Conservation (phyloP, 1,284 basidiomycete genomes). For the Exobasidium cylindrosporum region DNA sequence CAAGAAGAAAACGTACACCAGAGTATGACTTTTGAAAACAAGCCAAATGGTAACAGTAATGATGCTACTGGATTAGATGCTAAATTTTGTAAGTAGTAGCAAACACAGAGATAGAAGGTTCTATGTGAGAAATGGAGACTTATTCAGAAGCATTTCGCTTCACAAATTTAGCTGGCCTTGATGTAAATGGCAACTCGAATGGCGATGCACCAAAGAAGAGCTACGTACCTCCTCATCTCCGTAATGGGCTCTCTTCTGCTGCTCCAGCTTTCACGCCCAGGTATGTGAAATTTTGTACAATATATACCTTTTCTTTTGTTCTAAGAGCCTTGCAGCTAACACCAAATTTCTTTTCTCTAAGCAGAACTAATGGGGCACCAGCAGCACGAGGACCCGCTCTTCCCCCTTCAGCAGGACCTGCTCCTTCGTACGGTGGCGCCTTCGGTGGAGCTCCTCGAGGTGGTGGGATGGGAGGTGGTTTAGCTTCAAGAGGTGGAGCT, state of each 20-base stretch:
- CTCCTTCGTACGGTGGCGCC: neutral
- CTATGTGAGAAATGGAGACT: no score
- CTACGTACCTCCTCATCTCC: conserved; percentile 89
- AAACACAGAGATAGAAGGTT: no score
- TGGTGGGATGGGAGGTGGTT: conserved; percentile 17
- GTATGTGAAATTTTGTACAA: no score
- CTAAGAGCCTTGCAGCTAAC: conserved; percentile 6
- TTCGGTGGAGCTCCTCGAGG: conserved; percentile 16
- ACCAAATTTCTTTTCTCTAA: neutral
- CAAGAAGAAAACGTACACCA: neutral
- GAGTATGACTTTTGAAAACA: conserved; percentile 22
- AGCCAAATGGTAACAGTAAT: conserved; percentile 43
- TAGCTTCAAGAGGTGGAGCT: conserved; percentile 29
- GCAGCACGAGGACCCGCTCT: conserved; percentile 11
- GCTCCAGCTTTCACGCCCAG: conserved; percentile 22
- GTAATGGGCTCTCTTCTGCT: conserved; percentile 59
- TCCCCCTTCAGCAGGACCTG: conserved; percentile 21
- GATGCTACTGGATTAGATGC: conserved; percentile 71
- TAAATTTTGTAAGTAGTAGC: conserved; percentile 72
- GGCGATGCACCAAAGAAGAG: conserved; percentile 64
- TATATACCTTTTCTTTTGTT: neutral
- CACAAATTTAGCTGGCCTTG: conserved; percentile 19
- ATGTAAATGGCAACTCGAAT: conserved; percentile 3
- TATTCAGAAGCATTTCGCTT: no score
- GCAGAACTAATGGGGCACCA: neutral